Base-by-base conservation (phyloP, 208 protist genomes). In the Naegleria gruberi region DNA sequence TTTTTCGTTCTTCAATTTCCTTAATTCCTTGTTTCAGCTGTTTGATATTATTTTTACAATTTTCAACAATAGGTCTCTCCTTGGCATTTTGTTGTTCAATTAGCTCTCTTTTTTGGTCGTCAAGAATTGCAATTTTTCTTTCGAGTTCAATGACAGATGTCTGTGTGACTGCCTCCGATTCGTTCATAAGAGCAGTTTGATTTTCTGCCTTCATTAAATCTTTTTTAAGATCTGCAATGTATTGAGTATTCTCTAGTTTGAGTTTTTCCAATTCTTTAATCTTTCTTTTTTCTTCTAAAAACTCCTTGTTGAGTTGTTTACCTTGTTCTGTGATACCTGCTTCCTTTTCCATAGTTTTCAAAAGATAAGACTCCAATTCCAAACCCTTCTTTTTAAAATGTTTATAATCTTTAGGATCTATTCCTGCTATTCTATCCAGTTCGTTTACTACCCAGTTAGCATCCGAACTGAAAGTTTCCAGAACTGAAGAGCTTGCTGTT, bases 191-290 rank as follows among this genome's bases (percentile, higher is more conserved):
- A 12, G 83, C 83, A 55, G 34, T 30, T 87, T 87, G 83, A 41
- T 87, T 87, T 55, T 87, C 83, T 41, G 83, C 19, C 42, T 87
- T 87, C 23, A 87, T 45, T 41, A 87, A 55, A 40, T 87, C 83
- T 87, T 40, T 45, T 87, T 87, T 87, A 4, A 87, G n/a, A 55
- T 87, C 83, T 2, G 83, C n/a, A 6, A 87, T 37, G 42, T 87
- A 55, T 55, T 87, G 83, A 30, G 34, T 19, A 41, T 46, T 87
- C 41, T 87, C n/a, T 34, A 19, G 23, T 87, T 34, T 55, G n/a
- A 41, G 3, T 19, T 55, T 87, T 41, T 87, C 83, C 34, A 41
- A 6, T 40, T 55, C 44, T 87, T 41, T 30, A 23, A 87, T 40
- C 37, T 55, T 87, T 55, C n/a, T 87, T 34, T 87, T 87, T 41